phyloP scores from a whole-genome alignment of 768 basidiomycete genomes.

The Boletus patriciae region DNA sequence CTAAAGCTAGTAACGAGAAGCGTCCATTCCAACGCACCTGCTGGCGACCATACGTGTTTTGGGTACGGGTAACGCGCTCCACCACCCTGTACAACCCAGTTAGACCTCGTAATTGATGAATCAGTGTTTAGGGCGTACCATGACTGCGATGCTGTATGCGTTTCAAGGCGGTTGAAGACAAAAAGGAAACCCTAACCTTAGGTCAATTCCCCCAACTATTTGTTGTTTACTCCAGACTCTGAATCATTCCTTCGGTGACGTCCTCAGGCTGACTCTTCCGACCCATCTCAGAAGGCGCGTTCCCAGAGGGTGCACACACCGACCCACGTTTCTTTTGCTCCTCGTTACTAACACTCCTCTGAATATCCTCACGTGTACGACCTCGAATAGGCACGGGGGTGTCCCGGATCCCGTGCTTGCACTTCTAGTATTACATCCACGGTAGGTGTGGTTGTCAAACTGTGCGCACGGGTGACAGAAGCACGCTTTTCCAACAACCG shows the following conservation, averaged over 20 bases:
- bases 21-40: slow-evolving; percentile 50
- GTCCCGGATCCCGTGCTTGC: not conserved
- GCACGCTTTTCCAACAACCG: too few relatives aligned
- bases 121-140: slow-evolving; percentile 8
- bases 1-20: not conserved
- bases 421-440: not conserved
- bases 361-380: not conserved
- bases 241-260: too few relatives aligned
- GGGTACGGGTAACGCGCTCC: slow-evolving; percentile 89
- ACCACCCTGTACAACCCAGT: slow-evolving; percentile 57
- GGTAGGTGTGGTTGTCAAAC: too few relatives aligned
- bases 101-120: not conserved
- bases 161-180: not conserved
- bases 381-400: not conserved
- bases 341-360: not conserved
- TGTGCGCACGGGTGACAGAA: too few relatives aligned
- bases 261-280: too few relatives aligned
- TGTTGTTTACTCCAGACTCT: too few relatives aligned
- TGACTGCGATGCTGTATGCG: not conserved
- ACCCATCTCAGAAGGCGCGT: not conserved
- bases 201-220: too few relatives aligned
- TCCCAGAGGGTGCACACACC: not conserved
- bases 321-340: not conserved
- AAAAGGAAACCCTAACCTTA: slow-evolving; percentile 19
- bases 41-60: slow-evolving; percentile 93